phyloP scores from a whole-genome alignment of 345 rosid genomes.

The Turritis glabra region DNA sequence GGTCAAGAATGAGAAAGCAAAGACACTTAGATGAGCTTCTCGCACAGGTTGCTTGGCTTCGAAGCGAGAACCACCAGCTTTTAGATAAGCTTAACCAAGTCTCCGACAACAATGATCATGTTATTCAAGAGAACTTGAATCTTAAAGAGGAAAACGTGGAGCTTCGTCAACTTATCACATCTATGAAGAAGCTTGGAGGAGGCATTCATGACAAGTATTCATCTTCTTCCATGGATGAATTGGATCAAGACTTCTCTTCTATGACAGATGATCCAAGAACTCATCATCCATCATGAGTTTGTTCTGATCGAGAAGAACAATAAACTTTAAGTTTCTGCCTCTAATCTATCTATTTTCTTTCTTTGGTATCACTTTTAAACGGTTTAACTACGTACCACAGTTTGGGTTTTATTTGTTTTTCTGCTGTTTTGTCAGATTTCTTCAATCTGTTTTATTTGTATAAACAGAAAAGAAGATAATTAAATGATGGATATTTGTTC shows the following conservation, averaged over 20 bases:
- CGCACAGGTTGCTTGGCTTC: conserved; percentile 83
- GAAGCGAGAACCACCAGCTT: conserved; percentile 84
- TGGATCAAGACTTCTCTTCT: conserved; percentile 39
- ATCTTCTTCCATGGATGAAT: conserved; percentile 23
- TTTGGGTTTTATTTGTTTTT: not conserved
- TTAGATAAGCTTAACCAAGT: conserved; percentile 69
- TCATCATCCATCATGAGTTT: conserved; percentile 26
- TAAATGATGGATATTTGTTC: not conserved
- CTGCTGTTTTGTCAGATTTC: not conserved
- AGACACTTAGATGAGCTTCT: conserved; percentile 94
- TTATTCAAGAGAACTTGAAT: conserved; percentile 59
- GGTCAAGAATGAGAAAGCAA: conserved; percentile 97
- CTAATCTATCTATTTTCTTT: conserved; percentile 6
- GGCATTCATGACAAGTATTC: not conserved
- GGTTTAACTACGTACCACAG: conserved; percentile 9
- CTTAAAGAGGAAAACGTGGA: conserved; percentile 72
- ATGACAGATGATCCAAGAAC: conserved; percentile 36
- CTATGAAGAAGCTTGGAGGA: conserved; percentile 51
- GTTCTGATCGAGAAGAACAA: conserved; percentile 2
- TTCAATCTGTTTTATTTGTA: conserved; percentile 11
- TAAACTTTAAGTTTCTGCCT: not conserved
- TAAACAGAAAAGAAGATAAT: not conserved
- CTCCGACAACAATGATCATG: conserved; percentile 58
- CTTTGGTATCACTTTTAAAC: conserved; percentile 5
- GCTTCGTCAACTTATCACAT: conserved; percentile 63